Evolutionary conservation across 192 early-diverging fungal species (phyloP).

Genomic region (Pilaira anomala): DNA sequence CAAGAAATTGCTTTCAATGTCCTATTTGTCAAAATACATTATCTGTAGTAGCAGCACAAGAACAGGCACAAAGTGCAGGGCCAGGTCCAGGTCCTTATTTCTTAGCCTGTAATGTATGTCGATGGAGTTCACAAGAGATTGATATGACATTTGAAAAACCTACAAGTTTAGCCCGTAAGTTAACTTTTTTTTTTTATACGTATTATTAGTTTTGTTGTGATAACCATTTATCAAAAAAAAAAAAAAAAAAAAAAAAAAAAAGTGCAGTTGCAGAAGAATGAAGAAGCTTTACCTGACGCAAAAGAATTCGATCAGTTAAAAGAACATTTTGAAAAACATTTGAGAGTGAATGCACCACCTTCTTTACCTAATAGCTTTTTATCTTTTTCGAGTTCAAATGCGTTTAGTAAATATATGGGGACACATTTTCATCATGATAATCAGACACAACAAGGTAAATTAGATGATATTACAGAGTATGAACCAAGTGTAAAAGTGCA

Average conservation of each 20-base stretch:
- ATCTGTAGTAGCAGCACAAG: conserved; percentile 64
- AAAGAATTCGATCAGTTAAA: conserved; percentile 83
- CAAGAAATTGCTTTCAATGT: conserved; percentile 92
- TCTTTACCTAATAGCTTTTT: conserved; percentile 31
- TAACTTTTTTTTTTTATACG: too few relatives aligned
- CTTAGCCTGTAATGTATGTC: conserved; percentile 82
- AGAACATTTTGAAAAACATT: conserved; percentile 78
- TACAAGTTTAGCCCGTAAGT: conserved; percentile 80
- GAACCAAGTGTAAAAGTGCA: conserved; percentile 42
- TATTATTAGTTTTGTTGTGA: not conserved
- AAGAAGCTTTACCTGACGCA: conserved; percentile 63
- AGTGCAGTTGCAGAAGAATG: conserved; percentile 81
- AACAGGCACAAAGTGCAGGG: conserved; percentile 20
- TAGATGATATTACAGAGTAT: conserved; percentile 48
- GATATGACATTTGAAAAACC: conserved; percentile 92
- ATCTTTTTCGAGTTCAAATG: conserved; percentile 28
- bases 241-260: not conserved
- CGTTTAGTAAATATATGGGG: conserved; percentile 35
- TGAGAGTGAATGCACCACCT: conserved; percentile 47
- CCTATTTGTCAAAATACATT: conserved; percentile 81
- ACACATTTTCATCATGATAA: conserved; percentile 14
- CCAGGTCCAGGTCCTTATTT: conserved; percentile 55
- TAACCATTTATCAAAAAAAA: not conserved
- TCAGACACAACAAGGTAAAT: conserved; percentile 27
- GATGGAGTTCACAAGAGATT: conserved; percentile 92